Base-by-base conservation (phyloP, 352 stramenopile species). In the Globisporangium mamillatum region DNA sequence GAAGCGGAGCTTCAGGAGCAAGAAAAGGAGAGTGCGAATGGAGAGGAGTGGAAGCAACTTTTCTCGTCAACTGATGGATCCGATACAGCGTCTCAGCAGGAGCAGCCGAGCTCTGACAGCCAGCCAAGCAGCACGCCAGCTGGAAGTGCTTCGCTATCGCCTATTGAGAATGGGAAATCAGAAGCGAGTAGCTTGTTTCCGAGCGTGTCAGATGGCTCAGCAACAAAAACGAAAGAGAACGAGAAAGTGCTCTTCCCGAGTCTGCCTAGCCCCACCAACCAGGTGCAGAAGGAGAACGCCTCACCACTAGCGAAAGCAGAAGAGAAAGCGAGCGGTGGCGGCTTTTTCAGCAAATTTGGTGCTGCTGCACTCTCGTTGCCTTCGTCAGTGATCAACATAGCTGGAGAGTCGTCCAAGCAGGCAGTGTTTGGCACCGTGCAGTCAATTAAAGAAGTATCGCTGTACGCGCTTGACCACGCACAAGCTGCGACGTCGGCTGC, bases 371-470 rank as follows among this genome's bases (percentile, higher is more conserved):
- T 89, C 2, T 90, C 82, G 12, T 67, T 93, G 50, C 86, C 86
- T 20, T 81, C 75, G 24, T 91, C 83, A 0, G 75, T 88, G 3
- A 81, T 92, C 56, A 89, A 81, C 27, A 63, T 92, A 22, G 82
- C 84, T 14, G 82, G 80, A 1, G 75, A 77, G 22, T 90, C 84
- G 32, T 90, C 84, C 4, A 90, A 87, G 64, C 76, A 85, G 27
- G 85, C 83, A 8, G 76, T 93, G 8, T 82, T 88, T 68, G 82
- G 81, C 4, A 90, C 85, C 0, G 78, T 89, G 1, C 80, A 92
- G 64, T 89, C 86, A 1, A 83, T 94, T 48, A 91, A 89, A 60
- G 83, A 94, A 56, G 84, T 80, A 1, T 91, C 84, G n/a, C 36
- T 94, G 44, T 91, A 87, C 66, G 86, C 82, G 0, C 71, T 92